Conservation (phyloP, 1,284 basidiomycete genomes). For the Rugosomyces carneus region DNA sequence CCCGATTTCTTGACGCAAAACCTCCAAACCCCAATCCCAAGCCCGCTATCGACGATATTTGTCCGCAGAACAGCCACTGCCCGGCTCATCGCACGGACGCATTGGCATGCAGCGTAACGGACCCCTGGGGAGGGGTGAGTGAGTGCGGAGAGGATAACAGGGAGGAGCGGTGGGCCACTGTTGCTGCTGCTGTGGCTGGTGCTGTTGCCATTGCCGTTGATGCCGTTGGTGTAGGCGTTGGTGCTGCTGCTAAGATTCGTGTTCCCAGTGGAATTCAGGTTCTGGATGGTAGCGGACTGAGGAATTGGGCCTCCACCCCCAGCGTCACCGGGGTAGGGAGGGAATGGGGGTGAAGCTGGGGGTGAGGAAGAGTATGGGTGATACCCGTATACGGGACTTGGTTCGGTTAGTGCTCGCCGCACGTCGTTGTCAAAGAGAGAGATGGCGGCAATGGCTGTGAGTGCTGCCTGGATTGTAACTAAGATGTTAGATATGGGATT, state of each 20-base stretch:
- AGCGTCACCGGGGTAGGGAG: neutral
- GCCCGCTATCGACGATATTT: constrained; percentile 75
- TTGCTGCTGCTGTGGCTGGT: neutral
- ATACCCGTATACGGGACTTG: constrained; percentile 27
- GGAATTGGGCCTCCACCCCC: neutral
- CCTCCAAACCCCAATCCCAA: constrained; percentile 63
- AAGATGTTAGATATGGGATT: too few relatives aligned
- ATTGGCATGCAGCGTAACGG: constrained; percentile 81
- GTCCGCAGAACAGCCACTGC: constrained; percentile 76
- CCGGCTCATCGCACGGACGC: constrained; percentile 74
- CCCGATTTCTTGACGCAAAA: constrained; percentile 17
- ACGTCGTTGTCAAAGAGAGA: constrained; percentile 67
- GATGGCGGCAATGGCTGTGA: constrained; percentile 67
- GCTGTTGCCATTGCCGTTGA: neutral
- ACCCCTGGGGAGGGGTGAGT: constrained; percentile 65
- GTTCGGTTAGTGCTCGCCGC: constrained; percentile 53
- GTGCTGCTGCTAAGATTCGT: too few relatives aligned
- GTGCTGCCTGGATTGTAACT: constrained; percentile 62
- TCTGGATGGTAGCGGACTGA: constrained; percentile 37
- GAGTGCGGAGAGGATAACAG: constrained; percentile 49
- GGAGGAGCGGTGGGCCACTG: constrained; percentile 34
- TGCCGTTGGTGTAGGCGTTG: neutral
- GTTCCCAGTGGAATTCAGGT: constrained; percentile 1
- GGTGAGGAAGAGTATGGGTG: constrained; percentile 38
- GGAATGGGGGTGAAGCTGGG: neutral